Percentiles rank a stretch among this genome's conserved stretches.
Evolutionary conservation across 306 rosid species (phyloP).

Genomic region (Lupinus albus): DNA sequence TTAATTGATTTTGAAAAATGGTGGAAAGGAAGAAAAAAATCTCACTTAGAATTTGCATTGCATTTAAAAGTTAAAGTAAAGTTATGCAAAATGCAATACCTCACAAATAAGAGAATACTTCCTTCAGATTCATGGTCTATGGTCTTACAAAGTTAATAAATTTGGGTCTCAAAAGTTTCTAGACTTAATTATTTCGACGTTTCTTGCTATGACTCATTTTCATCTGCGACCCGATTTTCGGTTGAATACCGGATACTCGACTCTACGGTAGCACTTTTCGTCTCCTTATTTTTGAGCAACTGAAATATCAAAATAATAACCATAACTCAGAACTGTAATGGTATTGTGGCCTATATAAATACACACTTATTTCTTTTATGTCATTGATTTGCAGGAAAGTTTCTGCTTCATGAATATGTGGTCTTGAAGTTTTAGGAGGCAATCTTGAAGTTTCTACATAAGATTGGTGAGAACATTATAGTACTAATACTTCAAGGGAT

Average conservation of each 20-base stretch:
- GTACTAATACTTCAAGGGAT: not conserved
- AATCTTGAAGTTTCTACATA: not conserved
- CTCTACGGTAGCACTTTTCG: too few relatives aligned
- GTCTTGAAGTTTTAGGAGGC: constrained; percentile 5
- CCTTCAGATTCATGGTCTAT: not conserved
- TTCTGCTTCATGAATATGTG: not conserved
- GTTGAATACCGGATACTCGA: too few relatives aligned
- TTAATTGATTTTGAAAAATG: not conserved
- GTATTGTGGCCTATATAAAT: too few relatives aligned
- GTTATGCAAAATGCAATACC: not conserved
- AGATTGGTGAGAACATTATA: not conserved
- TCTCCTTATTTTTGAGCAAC: too few relatives aligned
- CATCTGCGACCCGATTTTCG: too few relatives aligned
- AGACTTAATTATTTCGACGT: not conserved
- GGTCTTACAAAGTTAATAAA: not conserved
- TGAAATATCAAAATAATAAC: too few relatives aligned
- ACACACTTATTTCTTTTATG: too few relatives aligned
- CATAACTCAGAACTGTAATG: too few relatives aligned
- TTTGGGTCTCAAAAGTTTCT: constrained; percentile 1
- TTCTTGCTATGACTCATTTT: not conserved
- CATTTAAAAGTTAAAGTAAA: not conserved
- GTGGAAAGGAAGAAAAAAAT: not conserved
- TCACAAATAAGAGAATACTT: not conserved
- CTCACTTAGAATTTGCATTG: constrained; percentile 1
- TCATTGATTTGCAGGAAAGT: constrained; percentile 29